A percentile compares a stretch with the other conserved stretches of the same genome.
Conservation (phyloP, 768 basidiomycete species). For the Auricularia auricula-judae region DNA sequence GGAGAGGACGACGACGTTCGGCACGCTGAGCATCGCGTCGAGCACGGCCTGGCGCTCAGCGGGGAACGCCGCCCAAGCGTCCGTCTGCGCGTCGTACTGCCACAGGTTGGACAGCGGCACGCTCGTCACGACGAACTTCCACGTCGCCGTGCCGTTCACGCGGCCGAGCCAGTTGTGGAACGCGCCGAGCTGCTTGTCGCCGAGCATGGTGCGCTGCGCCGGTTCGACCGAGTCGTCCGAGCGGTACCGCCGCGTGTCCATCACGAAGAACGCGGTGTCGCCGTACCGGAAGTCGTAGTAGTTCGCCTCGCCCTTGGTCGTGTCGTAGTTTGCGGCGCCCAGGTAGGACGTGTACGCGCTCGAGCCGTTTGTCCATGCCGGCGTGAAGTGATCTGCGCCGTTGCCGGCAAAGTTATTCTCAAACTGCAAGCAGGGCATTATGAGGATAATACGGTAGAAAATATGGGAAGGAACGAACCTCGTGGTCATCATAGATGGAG, state of each 20-base stretch:
- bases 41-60: constrained; percentile 50
- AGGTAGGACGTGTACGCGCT: constrained; percentile 53
- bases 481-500: constrained; percentile 66
- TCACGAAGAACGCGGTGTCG: constrained; percentile 66
- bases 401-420: constrained; percentile 57
- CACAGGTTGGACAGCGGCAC: constrained; percentile 70
- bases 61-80: constrained; percentile 60
- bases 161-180: constrained; percentile 52
- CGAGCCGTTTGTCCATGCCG: constrained; percentile 48
- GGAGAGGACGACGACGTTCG: constrained; percentile 58
- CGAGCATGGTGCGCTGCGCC: constrained; percentile 52
- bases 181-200: constrained; percentile 48
- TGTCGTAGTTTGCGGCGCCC: constrained; percentile 50
- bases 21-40: constrained; percentile 47
- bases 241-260: constrained; percentile 58
- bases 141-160: constrained; percentile 60
- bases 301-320: constrained; percentile 26
- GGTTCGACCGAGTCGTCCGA: constrained; percentile 28
- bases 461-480: constrained; percentile 25
- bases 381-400: constrained; percentile 34
- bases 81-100: constrained; percentile 47
- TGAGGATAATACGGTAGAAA: neutral
- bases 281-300: constrained; percentile 54
- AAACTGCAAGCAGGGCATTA: constrained; percentile 26
- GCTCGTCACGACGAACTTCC: constrained; percentile 67